Percentiles rank a stretch among this genome's conserved stretches.
These are phyloP conservation scores for Fraxinus baroniana DNA, from an alignment of 305 asterid species.

Conservation along the genomic window DNA sequence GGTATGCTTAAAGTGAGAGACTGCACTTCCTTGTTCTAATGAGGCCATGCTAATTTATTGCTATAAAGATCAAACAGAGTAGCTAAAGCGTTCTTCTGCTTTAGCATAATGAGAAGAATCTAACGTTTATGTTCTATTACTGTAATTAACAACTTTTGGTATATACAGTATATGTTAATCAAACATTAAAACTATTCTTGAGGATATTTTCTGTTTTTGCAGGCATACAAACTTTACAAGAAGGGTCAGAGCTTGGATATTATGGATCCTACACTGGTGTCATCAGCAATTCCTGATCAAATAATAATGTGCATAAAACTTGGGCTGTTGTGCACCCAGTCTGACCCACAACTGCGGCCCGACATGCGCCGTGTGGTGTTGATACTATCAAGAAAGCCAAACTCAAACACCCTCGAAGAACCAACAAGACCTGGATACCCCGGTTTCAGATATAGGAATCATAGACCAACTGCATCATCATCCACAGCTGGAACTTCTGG, in stretches of 20 bases:
- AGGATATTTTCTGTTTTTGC: constrained; percentile 14
- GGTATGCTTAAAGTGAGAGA: not conserved
- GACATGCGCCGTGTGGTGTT: constrained; percentile 70
- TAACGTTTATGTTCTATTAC: not conserved
- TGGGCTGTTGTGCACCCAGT: constrained; percentile 76
- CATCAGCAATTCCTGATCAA: constrained; percentile 53
- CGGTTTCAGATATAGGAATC: constrained; percentile 52
- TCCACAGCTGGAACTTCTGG: constrained; percentile 46
- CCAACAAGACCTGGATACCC: constrained; percentile 75
- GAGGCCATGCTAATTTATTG: not conserved
- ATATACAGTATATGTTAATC: not conserved
- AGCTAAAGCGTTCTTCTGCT: not conserved
- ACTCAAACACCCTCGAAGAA: constrained; percentile 64
- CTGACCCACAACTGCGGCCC: constrained; percentile 70
- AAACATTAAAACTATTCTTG: not conserved
- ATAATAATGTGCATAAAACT: constrained; percentile 49
- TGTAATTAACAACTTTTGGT: not conserved
- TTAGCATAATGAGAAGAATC: not conserved
- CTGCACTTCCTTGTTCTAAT: not conserved
- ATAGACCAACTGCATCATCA: constrained; percentile 30
- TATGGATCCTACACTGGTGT: constrained; percentile 58
- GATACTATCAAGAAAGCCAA: constrained; percentile 66
- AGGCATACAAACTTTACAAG: constrained; percentile 87
- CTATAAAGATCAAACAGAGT: not conserved
- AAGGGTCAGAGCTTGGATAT: constrained; percentile 59